Conservation (phyloP, 176 grass and related monocot genomes). For the Hsuehochloa calcarea region DNA sequence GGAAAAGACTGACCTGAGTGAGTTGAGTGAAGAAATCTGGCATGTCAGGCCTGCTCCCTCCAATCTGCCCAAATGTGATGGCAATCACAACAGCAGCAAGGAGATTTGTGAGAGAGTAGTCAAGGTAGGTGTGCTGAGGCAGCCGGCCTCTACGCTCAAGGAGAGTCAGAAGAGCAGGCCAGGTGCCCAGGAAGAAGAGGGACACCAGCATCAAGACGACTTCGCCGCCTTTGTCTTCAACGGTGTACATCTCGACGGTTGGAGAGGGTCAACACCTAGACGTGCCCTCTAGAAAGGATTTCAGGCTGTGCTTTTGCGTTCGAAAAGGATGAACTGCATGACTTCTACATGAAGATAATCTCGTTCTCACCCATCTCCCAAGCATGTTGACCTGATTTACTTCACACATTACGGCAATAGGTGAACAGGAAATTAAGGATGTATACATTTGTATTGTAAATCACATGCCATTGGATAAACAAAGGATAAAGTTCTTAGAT, state of each 20-base stretch:
- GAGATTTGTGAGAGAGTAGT: conserved; percentile 48
- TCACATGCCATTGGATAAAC: not conserved
- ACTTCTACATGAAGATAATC: not conserved
- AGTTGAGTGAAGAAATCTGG: conserved; percentile 50
- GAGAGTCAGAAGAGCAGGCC: conserved; percentile 13
- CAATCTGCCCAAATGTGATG: conserved; percentile 29
- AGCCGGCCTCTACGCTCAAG: conserved; percentile 39
- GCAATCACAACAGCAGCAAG: conserved; percentile 32
- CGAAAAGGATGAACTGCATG: not conserved
- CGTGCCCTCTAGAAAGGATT: not conserved
- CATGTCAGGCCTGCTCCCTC: conserved; percentile 20
- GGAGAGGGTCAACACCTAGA: not conserved
- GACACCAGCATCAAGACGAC: not conserved
- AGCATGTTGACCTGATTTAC: not conserved
- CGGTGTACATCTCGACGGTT: not conserved
- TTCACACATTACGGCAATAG: not conserved
- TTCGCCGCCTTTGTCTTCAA: not conserved
- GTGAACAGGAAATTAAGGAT: no score
- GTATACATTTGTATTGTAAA: not conserved
- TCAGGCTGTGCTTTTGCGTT: not conserved
- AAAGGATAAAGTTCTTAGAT: not conserved
- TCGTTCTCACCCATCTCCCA: not conserved
- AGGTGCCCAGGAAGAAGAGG: conserved; percentile 9
- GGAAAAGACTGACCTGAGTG: conserved; percentile 2
- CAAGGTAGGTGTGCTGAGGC: conserved; percentile 49